A percentile compares a stretch with the other conserved stretches of the same genome.
Evolutionary conservation across 768 basidiomycete genomes (phyloP).

Genomic region (Mycena amicta): DNA sequence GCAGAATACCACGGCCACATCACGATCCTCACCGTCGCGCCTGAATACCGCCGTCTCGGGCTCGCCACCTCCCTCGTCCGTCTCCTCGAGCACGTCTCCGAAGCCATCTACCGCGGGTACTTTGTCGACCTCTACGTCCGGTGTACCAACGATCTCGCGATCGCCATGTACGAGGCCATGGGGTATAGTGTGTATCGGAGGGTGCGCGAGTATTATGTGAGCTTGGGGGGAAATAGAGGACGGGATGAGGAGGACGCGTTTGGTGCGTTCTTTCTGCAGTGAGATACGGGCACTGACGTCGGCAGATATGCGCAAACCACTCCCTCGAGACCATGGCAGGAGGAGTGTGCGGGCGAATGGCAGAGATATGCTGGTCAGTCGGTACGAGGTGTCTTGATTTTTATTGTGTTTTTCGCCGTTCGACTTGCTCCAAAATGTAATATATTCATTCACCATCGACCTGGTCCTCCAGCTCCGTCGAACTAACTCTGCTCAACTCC

Average conservation of each 20-base stretch:
- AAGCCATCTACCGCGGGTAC: constrained; percentile 77
- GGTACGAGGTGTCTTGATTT: constrained; percentile 38
- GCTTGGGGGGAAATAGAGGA: constrained; percentile 74
- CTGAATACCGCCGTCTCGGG: constrained; percentile 86
- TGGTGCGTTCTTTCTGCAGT: constrained; percentile 53
- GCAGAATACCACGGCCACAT: constrained; percentile 92
- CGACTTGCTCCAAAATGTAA: no score
- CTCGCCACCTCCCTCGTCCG: constrained; percentile 87
- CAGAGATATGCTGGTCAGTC: constrained; percentile 49
- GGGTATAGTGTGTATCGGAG: constrained; percentile 92
- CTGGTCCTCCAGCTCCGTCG: no score
- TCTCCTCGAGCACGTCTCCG: constrained; percentile 83
- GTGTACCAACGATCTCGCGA: constrained; percentile 82
- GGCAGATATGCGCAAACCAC: constrained; percentile 60
- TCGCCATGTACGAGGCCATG: constrained; percentile 90
- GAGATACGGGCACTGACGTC: neutral
- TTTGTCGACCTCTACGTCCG: constrained; percentile 97
- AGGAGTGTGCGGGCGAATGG: constrained; percentile 54
- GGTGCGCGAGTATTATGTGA: constrained; percentile 89
- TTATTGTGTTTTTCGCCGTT: neutral
- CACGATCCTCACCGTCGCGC: constrained; percentile 93
- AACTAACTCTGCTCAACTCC: no score
- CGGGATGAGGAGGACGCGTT: constrained; percentile 89
- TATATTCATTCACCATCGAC: no score
- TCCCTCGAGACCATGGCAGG: constrained; percentile 45